These are phyloP conservation scores for Aspergillus calidoustus DNA, from an alignment of 2,329 filamentous ascomycete genomes.

Conservation along the genomic window DNA sequence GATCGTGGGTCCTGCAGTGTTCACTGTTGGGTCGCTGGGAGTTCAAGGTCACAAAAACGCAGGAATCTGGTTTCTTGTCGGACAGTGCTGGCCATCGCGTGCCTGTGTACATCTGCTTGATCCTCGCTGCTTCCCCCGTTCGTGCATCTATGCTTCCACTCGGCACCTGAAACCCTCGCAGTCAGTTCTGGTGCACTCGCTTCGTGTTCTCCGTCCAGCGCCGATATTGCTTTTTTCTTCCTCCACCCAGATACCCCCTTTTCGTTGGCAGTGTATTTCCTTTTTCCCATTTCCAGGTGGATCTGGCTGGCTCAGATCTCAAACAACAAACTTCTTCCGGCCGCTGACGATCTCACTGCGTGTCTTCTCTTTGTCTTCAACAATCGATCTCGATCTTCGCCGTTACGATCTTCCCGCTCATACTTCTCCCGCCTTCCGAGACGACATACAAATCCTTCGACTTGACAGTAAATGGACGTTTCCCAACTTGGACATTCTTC, in stretches of 20 bases:
- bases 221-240: constrained; percentile 16
- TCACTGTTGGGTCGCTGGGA: constrained; percentile 16
- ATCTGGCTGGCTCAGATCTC: constrained; percentile 37
- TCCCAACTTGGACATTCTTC: constrained; percentile 5
- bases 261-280: constrained; percentile 25
- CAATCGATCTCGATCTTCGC: constrained; percentile 2
- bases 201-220: constrained; percentile 5
- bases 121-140: constrained; percentile 8
- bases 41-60: constrained; percentile 21
- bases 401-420: not conserved
- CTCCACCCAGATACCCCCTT: constrained; percentile 23
- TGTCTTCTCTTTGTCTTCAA: constrained; percentile 6
- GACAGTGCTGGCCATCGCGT: constrained; percentile 24
- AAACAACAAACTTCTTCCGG: constrained; percentile 10
- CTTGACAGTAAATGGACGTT: constrained; percentile 31
- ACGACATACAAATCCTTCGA: constrained; percentile 2
- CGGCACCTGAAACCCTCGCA: constrained; percentile 18
- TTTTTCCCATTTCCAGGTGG: constrained; percentile 25
- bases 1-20: constrained; percentile 29
- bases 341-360: constrained; percentile 15
- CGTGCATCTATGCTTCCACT: constrained; percentile 21
- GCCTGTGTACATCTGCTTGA: constrained; percentile 17
- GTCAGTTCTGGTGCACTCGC: constrained; percentile 20
- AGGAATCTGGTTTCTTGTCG: constrained; percentile 20
- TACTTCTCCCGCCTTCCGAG: not conserved